Percentiles rank a stretch among this genome's conserved stretches.
Conservation (phyloP, 192 early-diverging fungal genomes). For the Backusella luteola region DNA sequence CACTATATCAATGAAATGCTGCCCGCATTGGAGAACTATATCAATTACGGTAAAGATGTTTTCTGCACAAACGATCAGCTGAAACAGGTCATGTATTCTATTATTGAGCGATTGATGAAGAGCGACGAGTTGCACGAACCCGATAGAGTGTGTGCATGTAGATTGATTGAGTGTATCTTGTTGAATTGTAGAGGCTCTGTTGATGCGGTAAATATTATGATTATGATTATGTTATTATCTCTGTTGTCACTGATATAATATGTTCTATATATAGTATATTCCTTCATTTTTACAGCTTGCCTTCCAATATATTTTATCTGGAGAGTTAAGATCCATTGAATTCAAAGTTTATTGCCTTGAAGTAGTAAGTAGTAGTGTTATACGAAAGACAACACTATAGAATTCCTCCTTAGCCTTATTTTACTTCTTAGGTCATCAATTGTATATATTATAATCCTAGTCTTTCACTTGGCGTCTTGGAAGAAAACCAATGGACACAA, state of each 20-base stretch:
- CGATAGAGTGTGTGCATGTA: constrained; percentile 79
- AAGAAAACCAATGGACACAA: constrained; percentile 72
- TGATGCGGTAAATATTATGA: constrained; percentile 52
- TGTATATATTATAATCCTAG: constrained; percentile 85
- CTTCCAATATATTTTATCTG: constrained; percentile 60
- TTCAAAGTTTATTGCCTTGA: constrained; percentile 80
- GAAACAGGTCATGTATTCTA: constrained; percentile 75
- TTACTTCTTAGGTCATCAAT: constrained; percentile 60
- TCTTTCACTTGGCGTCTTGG: constrained; percentile 70
- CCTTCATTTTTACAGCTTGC: constrained; percentile 71
- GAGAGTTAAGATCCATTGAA: constrained; percentile 56
- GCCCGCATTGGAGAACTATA: constrained; percentile 85
- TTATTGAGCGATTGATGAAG: constrained; percentile 82
- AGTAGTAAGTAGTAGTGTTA: constrained; percentile 41
- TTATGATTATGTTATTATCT: not conserved
- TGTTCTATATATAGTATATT: constrained; percentile 42
- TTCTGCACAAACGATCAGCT: constrained; percentile 64
- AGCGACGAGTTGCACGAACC: constrained; percentile 72
- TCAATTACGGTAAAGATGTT: constrained; percentile 81
- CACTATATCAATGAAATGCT: constrained; percentile 92
- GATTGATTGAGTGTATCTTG: constrained; percentile 82
- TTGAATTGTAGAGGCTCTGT: constrained; percentile 80
- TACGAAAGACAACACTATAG: not conserved
- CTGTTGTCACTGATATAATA: not conserved
- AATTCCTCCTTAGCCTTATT: not conserved